These are phyloP conservation scores for Fraxinus sp. DNA, from an alignment of 305 asterid genomes.

Conservation along the genomic window DNA sequence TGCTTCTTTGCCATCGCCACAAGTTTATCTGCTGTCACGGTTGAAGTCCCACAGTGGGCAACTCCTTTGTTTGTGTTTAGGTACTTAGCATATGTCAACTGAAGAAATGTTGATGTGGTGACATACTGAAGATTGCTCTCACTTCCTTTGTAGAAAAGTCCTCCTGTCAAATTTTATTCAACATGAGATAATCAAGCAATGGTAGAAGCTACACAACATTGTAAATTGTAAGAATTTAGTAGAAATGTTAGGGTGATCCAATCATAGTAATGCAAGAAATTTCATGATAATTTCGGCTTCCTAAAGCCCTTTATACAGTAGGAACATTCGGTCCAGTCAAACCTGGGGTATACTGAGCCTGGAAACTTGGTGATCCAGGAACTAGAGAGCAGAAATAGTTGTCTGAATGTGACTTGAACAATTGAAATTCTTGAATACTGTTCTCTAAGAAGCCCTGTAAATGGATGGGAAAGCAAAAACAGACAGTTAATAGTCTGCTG, in stretches of 20 bases:
- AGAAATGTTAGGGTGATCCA: not conserved
- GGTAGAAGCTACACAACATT: not conserved
- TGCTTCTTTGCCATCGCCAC: conserved; percentile 55
- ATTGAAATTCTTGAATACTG: conserved; percentile 49
- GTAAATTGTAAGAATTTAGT: not conserved
- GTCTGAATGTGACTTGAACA: conserved; percentile 80
- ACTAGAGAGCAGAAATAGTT: conserved; percentile 75
- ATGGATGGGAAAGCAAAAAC: not conserved
- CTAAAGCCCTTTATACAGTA: too few relatives aligned
- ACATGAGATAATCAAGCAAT: not conserved
- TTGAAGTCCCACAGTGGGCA: conserved; percentile 53
- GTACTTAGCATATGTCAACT: conserved; percentile 64
- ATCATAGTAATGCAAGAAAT: not conserved
- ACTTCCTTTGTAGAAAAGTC: conserved; percentile 55
- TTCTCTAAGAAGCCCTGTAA: conserved; percentile 60
- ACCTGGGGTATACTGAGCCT: conserved; percentile 88
- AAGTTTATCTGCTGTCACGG: conserved; percentile 48
- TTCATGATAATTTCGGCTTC: not conserved
- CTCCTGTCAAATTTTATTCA: conserved; percentile 43
- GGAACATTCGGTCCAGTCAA: not conserved
- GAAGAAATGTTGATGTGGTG: conserved; percentile 68
- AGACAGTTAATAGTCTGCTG: not conserved
- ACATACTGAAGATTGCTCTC: conserved; percentile 85
- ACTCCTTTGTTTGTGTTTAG: conserved; percentile 41
- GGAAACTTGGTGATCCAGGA: conserved; percentile 77